Percentiles rank a stretch among this genome's conserved stretches.
phyloP scores from a whole-genome alignment of 306 rosid species.

The Hylodesmum podocarpum region DNA sequence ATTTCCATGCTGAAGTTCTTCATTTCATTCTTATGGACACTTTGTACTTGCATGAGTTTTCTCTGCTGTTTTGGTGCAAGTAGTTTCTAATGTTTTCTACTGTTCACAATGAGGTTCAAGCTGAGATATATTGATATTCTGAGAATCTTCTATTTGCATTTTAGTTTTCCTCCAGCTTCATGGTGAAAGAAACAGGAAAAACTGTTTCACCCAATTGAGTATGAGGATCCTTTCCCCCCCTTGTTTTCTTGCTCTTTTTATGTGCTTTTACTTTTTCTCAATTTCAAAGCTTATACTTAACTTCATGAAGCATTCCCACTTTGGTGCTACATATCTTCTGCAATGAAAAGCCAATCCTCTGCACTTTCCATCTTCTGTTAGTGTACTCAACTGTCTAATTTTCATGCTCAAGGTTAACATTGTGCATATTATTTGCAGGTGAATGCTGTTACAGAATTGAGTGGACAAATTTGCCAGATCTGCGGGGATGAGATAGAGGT shows the following conservation, averaged over 20 bases:
- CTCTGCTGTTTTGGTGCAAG: not conserved
- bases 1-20: slow-evolving; percentile 15
- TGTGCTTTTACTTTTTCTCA: not conserved
- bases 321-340: slow-evolving; percentile 6
- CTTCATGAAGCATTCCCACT: slow-evolving; percentile 11
- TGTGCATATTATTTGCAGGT: slow-evolving; percentile 50
- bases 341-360: slow-evolving; percentile 4
- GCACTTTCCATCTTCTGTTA: not conserved
- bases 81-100: not conserved
- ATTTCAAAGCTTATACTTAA: slow-evolving; percentile 33
- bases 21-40: not conserved
- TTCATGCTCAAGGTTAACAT: slow-evolving; percentile 23
- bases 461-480: slow-evolving; percentile 94
- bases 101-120: not conserved
- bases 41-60: not conserved
- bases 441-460: slow-evolving; percentile 63
- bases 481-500: slow-evolving; percentile 89
- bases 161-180: slow-evolving; percentile 15
- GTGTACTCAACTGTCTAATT: not conserved
- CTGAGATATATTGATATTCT: not conserved
- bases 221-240: not conserved
- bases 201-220: not conserved
- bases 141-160: slow-evolving; percentile 1
- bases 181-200: not conserved
- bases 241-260: not conserved